Evolutionary conservation across 169 alveolate genomes (phyloP).

Genomic region (Eimeria brunetti): DNA sequence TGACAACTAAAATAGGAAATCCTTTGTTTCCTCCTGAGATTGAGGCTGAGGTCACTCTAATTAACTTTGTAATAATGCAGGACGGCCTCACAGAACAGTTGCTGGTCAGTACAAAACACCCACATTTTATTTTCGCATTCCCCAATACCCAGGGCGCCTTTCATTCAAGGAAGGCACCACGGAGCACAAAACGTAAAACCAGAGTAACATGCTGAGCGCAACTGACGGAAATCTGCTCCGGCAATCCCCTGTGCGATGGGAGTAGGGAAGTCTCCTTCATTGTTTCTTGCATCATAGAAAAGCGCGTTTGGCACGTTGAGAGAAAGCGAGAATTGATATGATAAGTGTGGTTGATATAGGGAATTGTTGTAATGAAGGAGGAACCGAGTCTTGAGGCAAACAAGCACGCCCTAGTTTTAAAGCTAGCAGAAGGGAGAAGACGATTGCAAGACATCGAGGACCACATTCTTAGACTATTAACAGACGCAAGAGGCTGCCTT

Average conservation of each 20-base stretch:
- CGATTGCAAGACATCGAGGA: constrained; percentile 95
- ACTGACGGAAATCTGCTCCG: background rate
- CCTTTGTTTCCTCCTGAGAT: constrained; percentile 98
- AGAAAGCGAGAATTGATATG: background rate
- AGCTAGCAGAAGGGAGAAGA: constrained; percentile 93
- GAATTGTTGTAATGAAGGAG: constrained; percentile 93
- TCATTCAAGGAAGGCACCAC: background rate
- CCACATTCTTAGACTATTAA: constrained; percentile 92
- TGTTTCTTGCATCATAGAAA: background rate
- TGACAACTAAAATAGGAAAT: constrained; percentile 96
- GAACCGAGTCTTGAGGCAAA: constrained; percentile 94
- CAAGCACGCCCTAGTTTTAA: constrained; percentile 92
- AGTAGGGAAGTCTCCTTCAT: background rate
- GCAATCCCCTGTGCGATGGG: background rate
- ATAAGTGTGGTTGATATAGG: constrained; percentile 79
- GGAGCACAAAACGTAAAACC: background rate
- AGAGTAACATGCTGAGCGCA: background rate
- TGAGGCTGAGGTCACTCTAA: constrained; percentile 93
- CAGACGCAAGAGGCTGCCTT: constrained; percentile 93
- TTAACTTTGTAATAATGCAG: constrained; percentile 96
- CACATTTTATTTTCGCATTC: constrained; percentile 80
- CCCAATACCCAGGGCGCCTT: constrained; percentile 88
- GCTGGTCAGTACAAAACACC: constrained; percentile 93
- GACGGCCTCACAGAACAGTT: constrained; percentile 91
- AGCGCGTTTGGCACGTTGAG: background rate